Base-by-base conservation (phyloP, 345 rosid species). In the Eucalyptus regnans region DNA sequence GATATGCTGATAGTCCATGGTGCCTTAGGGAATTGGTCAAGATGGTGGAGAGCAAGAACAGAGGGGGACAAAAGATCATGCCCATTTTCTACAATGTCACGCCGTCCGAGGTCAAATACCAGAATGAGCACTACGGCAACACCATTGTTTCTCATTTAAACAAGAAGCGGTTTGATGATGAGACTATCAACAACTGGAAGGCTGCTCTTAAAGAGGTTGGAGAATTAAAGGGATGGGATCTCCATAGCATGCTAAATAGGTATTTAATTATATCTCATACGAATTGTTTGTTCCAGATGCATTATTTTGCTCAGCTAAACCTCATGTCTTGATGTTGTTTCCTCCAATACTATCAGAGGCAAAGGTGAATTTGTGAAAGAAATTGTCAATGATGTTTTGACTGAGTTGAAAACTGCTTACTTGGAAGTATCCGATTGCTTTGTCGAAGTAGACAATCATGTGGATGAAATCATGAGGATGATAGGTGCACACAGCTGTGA, bases 401-500 rank as follows among this genome's bases (percentile, higher is more conserved):
- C 9, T 17, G 23, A 52, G 9, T 20, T 52, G 4, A 52, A 0
- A 52, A 3, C 1, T 3, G 9, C 58, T 1, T 0, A 52, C 9
- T 1, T 18, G 13, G 64, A 58, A 23, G 64, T 58, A 23, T 22
- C 29, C 0, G 29, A 23, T 58, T 58, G 64, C 12, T 23, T 58
- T 3, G 64, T 58, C 12, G 1, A 23, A 58, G 29, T 58, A 22
- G 64, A 22, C 64, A 9, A 58, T 58, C 2, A 58, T 10, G 64
- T 23, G 64, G 29, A 10, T 23, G 2, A 58, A 23, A 23, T 58
- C 13, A 58, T 58, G 2, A 58, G 64, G 4, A 58, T 58, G 29
- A 23, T 58, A 10, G 29, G 64, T 22, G 0, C 62, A 9, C 62
- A 23, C 0, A 9, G 0, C 13, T 0, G 9, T 23, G 29, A 22